Evolutionary conservation across 73 alveolate genomes (phyloP).

Genomic region (Paramecium caudatum): DNA sequence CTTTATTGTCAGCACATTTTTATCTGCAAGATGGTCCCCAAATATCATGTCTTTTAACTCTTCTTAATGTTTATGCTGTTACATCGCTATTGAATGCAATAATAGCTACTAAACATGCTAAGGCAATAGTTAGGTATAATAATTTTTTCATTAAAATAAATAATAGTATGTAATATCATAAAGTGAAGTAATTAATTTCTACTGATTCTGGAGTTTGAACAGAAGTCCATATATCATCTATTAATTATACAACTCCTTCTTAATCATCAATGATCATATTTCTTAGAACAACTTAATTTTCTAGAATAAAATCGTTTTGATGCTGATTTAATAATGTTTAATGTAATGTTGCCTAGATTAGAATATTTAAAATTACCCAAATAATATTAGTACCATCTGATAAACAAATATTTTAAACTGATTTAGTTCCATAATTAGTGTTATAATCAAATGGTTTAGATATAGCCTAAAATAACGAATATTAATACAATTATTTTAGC

Average conservation of each 20-base stretch:
- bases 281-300: conserved; percentile 26
- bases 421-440: conserved; percentile 12
- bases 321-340: conserved; percentile 45
- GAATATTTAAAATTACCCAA: conserved; percentile 19
- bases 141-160: conserved; percentile 33
- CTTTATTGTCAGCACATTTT: conserved; percentile 15
- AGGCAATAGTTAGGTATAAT: neutral
- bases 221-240: conserved; percentile 61
- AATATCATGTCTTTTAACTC: conserved; percentile 59
- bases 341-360: conserved; percentile 29
- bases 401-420: neutral
- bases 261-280: conserved; percentile 25
- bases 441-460: neutral
- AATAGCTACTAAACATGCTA: neutral
- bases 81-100: neutral
- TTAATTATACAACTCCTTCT: conserved; percentile 28
- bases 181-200: conserved; percentile 49
- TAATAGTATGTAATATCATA: neutral
- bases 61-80: neutral
- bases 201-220: conserved; percentile 38
- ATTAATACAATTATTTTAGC: conserved; percentile 36
- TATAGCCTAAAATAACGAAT: conserved; percentile 35
- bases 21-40: conserved; percentile 69
- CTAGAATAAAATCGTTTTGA: conserved; percentile 9
- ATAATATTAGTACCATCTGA: conserved; percentile 43